Evolutionary conservation across 2,329 filamentous ascomycete species (phyloP), one percentile per base, ranked within the genome.

Genomic region (Pestalotiopsis sp.): DNA sequence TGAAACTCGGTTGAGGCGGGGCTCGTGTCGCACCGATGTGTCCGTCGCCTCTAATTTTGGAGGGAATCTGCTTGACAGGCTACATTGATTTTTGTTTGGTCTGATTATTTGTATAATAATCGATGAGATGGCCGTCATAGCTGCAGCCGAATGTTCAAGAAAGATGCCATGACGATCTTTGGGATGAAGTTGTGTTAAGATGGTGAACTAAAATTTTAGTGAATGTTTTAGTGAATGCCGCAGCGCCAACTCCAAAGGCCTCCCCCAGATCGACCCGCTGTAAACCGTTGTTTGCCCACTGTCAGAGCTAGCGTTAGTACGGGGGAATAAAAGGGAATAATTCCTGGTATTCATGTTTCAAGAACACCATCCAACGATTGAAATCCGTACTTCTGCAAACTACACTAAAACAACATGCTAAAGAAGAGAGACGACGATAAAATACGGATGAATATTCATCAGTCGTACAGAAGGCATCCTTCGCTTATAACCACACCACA

Each of bases 1-100:
- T 71, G 70, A 71, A 71, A 71, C 70, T 20, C 38, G 41, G 41
- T 63, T 68, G 70, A 71, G 58, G 70, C 70, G 68, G 68, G 68
- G 70, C 31, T 31, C 66, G 59, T 64, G 57, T 69, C 70, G 65
- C 68, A 67, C 59, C 27, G 57, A 25, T 39, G n/a, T 23, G 45
- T 17, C 12, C 25, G n/a, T 31, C 14, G 25, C 58, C 58, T 31
- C 58, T 38, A 31, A 60, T 60, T 20, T 60, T 38, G 14, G 58
- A 7, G 25, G 58, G n/a, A 20, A 11, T 6, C 23, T 60, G n/a
- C 7, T 12, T 13, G 12, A 38, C 36, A 9, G 14, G n/a, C 11
- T 39, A 41, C n/a, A 45, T 63, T 45, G 57, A 59, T 14, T 31
- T 59, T 3, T 52, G 45, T 52, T 52, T 52, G 45, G 45, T 52